A percentile compares a stretch with the other conserved stretches of the same genome.
Conservation (phyloP, 352 stramenopile species). For the Phytopythium sindhum region DNA sequence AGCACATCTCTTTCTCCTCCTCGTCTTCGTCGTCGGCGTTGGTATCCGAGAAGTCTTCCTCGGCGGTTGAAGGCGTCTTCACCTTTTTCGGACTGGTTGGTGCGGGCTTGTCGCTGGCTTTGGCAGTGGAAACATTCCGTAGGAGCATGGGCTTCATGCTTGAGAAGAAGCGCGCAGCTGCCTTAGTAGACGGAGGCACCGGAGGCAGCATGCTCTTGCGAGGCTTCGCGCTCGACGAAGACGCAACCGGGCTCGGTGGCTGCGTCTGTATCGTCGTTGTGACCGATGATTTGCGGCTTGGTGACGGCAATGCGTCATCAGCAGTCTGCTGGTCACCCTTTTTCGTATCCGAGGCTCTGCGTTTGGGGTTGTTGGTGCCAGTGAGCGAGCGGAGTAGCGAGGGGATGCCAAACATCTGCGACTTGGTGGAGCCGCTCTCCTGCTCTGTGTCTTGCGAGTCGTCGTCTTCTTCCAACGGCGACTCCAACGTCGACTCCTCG, state of each 20-base stretch:
- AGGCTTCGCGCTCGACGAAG: neutral
- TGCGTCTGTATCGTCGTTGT: neutral
- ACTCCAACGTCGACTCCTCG: conserved; percentile 8
- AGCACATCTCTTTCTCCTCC: conserved; percentile 45
- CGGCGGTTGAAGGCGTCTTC: conserved; percentile 7
- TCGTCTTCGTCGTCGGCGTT: conserved; percentile 40
- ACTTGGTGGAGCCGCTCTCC: neutral
- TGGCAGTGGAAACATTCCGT: conserved; percentile 27
- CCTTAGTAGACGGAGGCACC: conserved; percentile 23
- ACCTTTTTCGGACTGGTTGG: conserved; percentile 17
- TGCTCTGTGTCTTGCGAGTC: neutral
- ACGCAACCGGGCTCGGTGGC: neutral
- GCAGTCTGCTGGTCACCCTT: neutral
- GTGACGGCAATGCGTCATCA: neutral
- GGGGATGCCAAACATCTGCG: conserved; percentile 5
- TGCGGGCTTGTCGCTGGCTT: conserved; percentile 1
- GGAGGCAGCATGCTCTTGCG: conserved; percentile 10
- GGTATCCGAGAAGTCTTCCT: conserved; percentile 29
- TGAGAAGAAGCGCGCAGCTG: conserved; percentile 53
- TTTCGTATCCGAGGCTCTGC: neutral
- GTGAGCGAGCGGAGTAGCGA: conserved; percentile 8
- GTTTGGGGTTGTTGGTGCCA: neutral
- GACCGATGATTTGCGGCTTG: neutral
- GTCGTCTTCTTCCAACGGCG: conserved; percentile 13
- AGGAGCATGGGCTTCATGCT: conserved; percentile 46